A percentile compares a stretch with the other conserved stretches of the same genome.
These are phyloP conservation scores for Leucogyrophana mollusca DNA, from an alignment of 768 basidiomycete species.

Conservation along the genomic window DNA sequence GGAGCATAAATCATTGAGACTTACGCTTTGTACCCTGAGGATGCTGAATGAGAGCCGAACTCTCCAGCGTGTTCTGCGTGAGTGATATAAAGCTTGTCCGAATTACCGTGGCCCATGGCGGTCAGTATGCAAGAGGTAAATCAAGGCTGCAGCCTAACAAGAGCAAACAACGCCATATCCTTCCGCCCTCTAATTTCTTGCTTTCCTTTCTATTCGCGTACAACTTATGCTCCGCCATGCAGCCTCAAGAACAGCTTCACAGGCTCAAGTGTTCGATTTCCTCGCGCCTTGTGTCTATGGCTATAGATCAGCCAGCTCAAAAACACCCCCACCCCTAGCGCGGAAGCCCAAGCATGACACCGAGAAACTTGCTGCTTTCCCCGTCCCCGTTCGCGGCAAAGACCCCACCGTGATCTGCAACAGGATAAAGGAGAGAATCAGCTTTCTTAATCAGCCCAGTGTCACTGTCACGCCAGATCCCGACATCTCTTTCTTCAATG, in stretches of 20 bases:
- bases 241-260: slow-evolving; percentile 17
- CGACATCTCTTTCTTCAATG: slow-evolving; percentile 35
- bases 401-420: slow-evolving; percentile 22
- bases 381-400: slow-evolving; percentile 7
- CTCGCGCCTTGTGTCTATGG: slow-evolving; percentile 36
- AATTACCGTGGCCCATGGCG: slow-evolving; percentile 82
- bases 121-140: neutral
- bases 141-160: slow-evolving; percentile 2
- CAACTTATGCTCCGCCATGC: slow-evolving; percentile 21
- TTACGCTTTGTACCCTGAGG: slow-evolving; percentile 69
- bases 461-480: slow-evolving; percentile 20
- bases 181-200: neutral
- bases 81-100: slow-evolving; percentile 84
- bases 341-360: slow-evolving; percentile 3
- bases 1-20: slow-evolving; percentile 22
- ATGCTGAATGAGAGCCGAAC: slow-evolving; percentile 80
- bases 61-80: slow-evolving; percentile 84
- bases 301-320: slow-evolving; percentile 15
- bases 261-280: slow-evolving; percentile 38
- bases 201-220: neutral
- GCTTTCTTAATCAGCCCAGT: slow-evolving; percentile 4
- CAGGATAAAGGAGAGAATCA: slow-evolving; percentile 16
- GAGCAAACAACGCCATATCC: slow-evolving; percentile 4
- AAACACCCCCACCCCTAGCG: slow-evolving; percentile 6
- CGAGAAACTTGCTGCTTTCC: slow-evolving; percentile 1